Evolutionary conservation across 2,329 filamentous ascomycete species (phyloP).

Genomic region (Fusarium sublunatum): DNA sequence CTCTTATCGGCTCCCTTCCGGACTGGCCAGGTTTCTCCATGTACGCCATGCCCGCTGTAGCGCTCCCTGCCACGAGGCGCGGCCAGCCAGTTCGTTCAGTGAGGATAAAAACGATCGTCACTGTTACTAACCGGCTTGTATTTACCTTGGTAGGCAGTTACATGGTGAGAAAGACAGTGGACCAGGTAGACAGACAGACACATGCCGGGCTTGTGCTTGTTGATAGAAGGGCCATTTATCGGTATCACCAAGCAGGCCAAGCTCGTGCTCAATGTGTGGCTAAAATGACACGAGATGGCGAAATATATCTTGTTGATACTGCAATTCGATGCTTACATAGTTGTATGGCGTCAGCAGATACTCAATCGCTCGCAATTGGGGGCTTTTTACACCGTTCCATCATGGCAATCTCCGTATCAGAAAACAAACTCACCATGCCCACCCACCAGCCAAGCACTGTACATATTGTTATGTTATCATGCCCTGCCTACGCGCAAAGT

Average conservation of each 20-base stretch:
- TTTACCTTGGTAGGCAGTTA: background rate
- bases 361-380: slow-evolving; percentile 34
- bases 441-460: slow-evolving; percentile 12
- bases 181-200: slow-evolving; percentile 17
- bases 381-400: slow-evolving; percentile 4
- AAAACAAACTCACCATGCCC: slow-evolving; percentile 8
- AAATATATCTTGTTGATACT: slow-evolving; percentile 28
- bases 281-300: slow-evolving; percentile 26
- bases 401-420: slow-evolving; percentile 12
- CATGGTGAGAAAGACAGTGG: slow-evolving; percentile 14
- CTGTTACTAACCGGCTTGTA: background rate
- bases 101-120: slow-evolving; percentile 20
- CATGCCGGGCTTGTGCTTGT: slow-evolving; percentile 4
- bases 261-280: slow-evolving; percentile 11
- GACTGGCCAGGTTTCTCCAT: slow-evolving; percentile 34
- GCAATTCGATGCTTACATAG: slow-evolving; percentile 1
- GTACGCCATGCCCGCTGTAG: slow-evolving; percentile 23
- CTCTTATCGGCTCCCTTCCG: slow-evolving; percentile 10
- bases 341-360: slow-evolving; percentile 39
- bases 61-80: slow-evolving; percentile 34
- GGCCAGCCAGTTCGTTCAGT: slow-evolving; percentile 17
- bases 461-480: slow-evolving; percentile 16
- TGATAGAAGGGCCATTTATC: background rate
- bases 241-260: background rate
- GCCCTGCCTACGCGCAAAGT: slow-evolving; percentile 2